phyloP scores from a whole-genome alignment of 345 rosid genomes.

The Cardamine chenopodiifolia region DNA sequence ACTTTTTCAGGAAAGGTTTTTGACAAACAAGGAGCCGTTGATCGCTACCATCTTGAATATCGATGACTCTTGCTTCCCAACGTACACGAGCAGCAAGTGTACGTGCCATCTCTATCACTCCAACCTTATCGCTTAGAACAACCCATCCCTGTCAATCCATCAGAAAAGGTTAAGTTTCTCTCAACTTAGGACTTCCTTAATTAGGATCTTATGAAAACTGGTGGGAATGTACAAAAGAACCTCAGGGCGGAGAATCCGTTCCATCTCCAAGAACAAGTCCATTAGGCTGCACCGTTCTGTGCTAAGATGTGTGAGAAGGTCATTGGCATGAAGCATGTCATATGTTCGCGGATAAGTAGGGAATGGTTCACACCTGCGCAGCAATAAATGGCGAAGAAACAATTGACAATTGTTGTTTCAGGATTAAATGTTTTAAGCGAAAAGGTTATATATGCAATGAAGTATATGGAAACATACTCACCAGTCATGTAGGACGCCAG shows the following conservation, averaged over 20 bases:
- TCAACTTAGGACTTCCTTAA: not conserved
- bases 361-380: constrained; percentile 85
- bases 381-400: constrained; percentile 5
- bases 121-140: constrained; percentile 66
- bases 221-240: constrained; percentile 40
- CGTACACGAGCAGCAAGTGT: constrained; percentile 68
- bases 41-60: constrained; percentile 86
- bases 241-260: constrained; percentile 89
- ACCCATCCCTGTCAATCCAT: constrained; percentile 73
- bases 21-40: constrained; percentile 89
- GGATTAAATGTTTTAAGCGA: not conserved
- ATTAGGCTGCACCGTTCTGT: constrained; percentile 63
- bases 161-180: not conserved
- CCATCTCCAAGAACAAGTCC: constrained; percentile 86
- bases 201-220: not conserved
- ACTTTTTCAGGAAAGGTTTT: constrained; percentile 75
- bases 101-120: constrained; percentile 76
- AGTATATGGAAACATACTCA: constrained; percentile 45
- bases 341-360: constrained; percentile 95
- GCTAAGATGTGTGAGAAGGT: constrained; percentile 67
- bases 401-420: not conserved
- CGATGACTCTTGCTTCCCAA: constrained; percentile 95
- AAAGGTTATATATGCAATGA: not conserved
- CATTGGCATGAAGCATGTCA: constrained; percentile 88
- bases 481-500: constrained; percentile 96